Base-by-base conservation (phyloP, 345 rosid species). In the Pseudoturritis turrita region DNA sequence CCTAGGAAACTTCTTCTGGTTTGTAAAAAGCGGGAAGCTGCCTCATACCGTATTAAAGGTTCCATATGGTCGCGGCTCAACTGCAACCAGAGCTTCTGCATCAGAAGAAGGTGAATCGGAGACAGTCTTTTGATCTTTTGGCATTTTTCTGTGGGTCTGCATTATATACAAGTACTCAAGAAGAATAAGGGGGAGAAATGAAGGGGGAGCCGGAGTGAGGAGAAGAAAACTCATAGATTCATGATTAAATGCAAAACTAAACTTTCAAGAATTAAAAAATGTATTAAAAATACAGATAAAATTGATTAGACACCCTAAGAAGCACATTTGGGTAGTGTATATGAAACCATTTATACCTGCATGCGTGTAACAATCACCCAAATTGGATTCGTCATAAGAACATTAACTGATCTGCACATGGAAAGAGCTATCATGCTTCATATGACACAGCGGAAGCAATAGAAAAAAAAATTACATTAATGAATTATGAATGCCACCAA, bases 331-430 rank as follows among this genome's bases (percentile, higher is more conserved):
- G 12, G 36, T 21, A 25, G 25, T 54, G 29, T 14, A 44, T 68
- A 55, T 3, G 55, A 45, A 23, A 10, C 37, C 59, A 72, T 4
- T 52, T 64, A 83, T 82, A 95, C 99, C 98, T 89, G 99, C 99
- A 92, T 89, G 47, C 92, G 92, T 0, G 99, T 92, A 67, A 95
- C 98, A 70, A 95, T 90, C 50, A 95, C 91, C 99, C 99, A 95
- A 54, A 95, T 88, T 19, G 99, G 99, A 75, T 84, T 95, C 50
- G 98, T 95, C 85, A 89, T 61, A 28, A 95, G 83, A 79, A 95
- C 99, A 84, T 95, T 95, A 54, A 88, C 86, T 45, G 88, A 82
- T 82, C 99, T 95, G 78, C 69, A 79, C 13, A 74, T 40, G 46
- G 33, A 81, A 71, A 69, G 59, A 77, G 45, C 23, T 63, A 49